A percentile compares a stretch with the other conserved stretches of the same genome.
These are phyloP conservation scores for Clonostachys sp. DNA, from an alignment of 2,329 filamentous ascomycete species.

Conservation along the genomic window DNA sequence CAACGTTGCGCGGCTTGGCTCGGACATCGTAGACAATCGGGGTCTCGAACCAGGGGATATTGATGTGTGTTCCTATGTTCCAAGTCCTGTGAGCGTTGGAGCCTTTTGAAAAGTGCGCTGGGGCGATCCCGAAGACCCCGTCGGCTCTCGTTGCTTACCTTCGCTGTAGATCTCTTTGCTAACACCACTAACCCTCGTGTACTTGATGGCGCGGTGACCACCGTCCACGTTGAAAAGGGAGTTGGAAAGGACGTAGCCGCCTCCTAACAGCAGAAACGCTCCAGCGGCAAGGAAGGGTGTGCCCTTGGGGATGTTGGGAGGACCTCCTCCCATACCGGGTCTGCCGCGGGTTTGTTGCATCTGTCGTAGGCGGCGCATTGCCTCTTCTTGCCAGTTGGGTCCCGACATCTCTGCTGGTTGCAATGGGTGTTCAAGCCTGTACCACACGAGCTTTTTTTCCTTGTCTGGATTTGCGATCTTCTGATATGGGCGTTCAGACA, in stretches of 20 bases:
- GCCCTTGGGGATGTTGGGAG: constrained; percentile 34
- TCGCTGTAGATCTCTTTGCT: constrained; percentile 94
- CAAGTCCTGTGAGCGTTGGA: background rate
- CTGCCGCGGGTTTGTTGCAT: constrained; percentile 37
- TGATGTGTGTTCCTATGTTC: constrained; percentile 80
- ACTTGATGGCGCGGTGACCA: constrained; percentile 98
- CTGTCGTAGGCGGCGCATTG: constrained; percentile 44
- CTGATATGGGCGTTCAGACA: too few species aligned
- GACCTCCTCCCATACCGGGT: constrained; percentile 34
- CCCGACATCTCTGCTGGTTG: background rate
- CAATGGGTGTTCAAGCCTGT: too few species aligned
- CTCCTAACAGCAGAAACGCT: constrained; percentile 39
- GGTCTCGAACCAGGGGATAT: constrained; percentile 95
- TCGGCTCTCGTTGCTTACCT: constrained; percentile 50
- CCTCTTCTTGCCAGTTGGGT: constrained; percentile 43
- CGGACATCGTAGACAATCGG: constrained; percentile 96
- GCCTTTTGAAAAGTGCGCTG: too few species aligned
- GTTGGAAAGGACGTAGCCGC: constrained; percentile 49
- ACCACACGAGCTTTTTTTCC: too few species aligned
- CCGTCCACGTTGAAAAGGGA: constrained; percentile 83
- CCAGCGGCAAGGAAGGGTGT: constrained; percentile 32
- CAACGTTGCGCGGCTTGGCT: constrained; percentile 93
- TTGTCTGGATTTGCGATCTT: too few species aligned
- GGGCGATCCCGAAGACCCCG: too few species aligned
- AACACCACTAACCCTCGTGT: constrained; percentile 86